phyloP scores from a whole-genome alignment of 2,329 filamentous ascomycete species.

The Fusarium circinatum region DNA sequence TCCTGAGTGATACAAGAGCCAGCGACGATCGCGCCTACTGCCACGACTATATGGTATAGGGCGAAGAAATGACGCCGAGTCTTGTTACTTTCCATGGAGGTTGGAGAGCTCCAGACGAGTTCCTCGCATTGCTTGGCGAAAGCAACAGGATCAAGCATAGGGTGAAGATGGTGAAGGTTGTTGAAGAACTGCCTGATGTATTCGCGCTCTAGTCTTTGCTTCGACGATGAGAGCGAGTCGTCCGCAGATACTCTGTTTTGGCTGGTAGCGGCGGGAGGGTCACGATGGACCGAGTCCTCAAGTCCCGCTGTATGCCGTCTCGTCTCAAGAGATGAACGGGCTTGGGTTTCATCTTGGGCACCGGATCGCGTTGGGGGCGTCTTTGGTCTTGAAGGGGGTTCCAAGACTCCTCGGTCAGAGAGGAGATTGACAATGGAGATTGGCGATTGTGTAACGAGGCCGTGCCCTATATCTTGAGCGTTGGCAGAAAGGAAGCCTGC shows the following conservation, averaged over 20 bases:
- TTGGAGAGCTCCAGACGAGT: not conserved
- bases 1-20: not conserved
- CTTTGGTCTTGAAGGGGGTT: not conserved
- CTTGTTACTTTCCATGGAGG: not conserved
- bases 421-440: not conserved
- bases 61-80: not conserved
- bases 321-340: not conserved
- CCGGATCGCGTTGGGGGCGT: not conserved
- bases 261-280: no score
- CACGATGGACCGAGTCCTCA: not conserved
- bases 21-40: not conserved
- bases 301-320: fast-evolving
- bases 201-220: not conserved
- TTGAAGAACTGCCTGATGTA: slow-evolving; percentile 4
- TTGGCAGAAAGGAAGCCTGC: not conserved
- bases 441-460: not conserved
- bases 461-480: not conserved
- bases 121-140: not conserved
- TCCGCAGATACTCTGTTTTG: not conserved
- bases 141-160: not conserved
- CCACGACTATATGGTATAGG: not conserved
- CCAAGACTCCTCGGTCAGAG: not conserved
- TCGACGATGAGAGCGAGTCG: not conserved
- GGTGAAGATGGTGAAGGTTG: not conserved
- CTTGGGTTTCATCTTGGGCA: not conserved